phyloP scores from a whole-genome alignment of 139 green algal species.

The Tetradesmus lagerheimii region DNA sequence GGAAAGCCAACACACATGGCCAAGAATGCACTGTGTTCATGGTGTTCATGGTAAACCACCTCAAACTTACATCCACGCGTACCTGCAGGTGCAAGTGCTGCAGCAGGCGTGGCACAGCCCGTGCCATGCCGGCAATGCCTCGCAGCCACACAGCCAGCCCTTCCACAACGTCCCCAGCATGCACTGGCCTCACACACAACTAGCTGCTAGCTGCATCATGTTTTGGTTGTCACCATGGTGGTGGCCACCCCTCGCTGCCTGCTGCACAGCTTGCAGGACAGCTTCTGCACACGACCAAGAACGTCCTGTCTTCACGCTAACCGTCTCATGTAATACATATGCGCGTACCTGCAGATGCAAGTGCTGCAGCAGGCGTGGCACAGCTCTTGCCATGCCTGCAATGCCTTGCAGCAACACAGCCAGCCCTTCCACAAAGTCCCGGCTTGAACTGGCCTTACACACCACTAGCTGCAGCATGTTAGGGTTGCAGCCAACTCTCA shows the following conservation, averaged over 20 bases:
- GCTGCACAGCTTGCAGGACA: too few species aligned
- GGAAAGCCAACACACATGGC: too few species aligned
- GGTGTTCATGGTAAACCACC: too few species aligned
- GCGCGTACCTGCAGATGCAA: not conserved
- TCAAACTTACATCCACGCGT: too few species aligned
- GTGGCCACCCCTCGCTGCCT: too few species aligned
- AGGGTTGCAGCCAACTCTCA: too few species aligned
- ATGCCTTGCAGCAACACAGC: not conserved
- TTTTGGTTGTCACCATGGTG: not conserved
- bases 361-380: not conserved
- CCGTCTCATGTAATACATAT: too few species aligned
- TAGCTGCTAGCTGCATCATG: too few species aligned
- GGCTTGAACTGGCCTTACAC: not conserved
- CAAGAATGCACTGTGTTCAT: too few species aligned
- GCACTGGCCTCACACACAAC: not conserved
- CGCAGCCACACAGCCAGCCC: not conserved
- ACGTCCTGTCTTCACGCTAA: too few species aligned
- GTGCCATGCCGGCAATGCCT: not conserved
- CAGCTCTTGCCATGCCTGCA: not conserved
- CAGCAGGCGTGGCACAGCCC: not conserved
- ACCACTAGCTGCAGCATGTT: too few species aligned
- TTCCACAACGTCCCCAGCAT: not conserved
- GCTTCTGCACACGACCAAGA: too few species aligned
- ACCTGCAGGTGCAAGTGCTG: not conserved
- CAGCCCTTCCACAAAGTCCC: slow-evolving; percentile 10